Base-by-base conservation (phyloP, 805 yeast genomes). In the Lachancea sp. region DNA sequence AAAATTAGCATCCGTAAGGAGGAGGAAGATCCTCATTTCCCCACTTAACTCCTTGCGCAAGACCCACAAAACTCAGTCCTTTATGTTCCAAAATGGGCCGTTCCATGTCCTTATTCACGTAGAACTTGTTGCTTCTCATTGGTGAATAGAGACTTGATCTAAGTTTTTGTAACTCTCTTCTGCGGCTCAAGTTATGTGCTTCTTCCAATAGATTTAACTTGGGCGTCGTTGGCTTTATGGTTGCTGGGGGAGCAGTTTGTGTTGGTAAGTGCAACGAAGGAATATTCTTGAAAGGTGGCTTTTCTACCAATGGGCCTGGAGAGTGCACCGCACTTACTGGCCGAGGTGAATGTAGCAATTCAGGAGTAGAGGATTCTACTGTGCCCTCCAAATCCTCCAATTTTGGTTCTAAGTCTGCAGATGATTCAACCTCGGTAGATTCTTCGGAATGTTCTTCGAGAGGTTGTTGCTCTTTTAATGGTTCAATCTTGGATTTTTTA, bases 21-120 rank as follows among this genome's bases (percentile, higher is more conserved):
- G 61, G 61, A 16, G 63, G 61, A 11, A 52, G 50, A 25, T 58
- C 60, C 13, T 56, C 56, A 17, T 41, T 46, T n/a, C 61, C 60
- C 60, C 61, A 58, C 29, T 47, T 45, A 28, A 44, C 32, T 12
- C 47, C 44, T 39, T 52, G 36, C 41, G 47, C 41, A 19, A 44
- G 40, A 12, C 59, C 56, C 9, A 54, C 52, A 18, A 54, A 47
- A 30, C 49, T 51, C 15, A 54, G 43, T 3, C 52, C 45, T 34
- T 51, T 49, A 29, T 43, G 45, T 15, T 51, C 55, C 32, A 49
- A 40, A 12, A 51, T 37, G n/a, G 47, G 50, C 20, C 43, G 43
- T 16, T 38, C 36, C 29, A 29, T 33, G n/a, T 45, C 43, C 12
- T 42, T 46, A 15, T 42, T 25, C 29, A 39, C 37, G 41, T 43